Conservation (phyloP, 441 rosid species). For the Erodium texanum region DNA sequence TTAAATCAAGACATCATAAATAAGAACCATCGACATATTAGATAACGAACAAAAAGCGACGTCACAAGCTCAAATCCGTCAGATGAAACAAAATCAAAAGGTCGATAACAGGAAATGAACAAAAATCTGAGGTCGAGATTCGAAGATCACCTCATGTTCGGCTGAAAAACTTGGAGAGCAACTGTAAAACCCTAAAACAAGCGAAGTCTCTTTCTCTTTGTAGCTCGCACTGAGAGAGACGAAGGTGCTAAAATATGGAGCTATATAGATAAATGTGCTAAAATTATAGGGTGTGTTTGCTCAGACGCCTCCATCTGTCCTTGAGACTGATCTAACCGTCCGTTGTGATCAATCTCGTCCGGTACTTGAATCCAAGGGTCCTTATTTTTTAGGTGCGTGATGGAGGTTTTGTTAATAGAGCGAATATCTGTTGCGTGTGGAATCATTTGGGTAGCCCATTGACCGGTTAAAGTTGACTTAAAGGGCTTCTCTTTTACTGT, state of each 20-base stretch:
- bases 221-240: background rate
- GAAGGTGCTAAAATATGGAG: background rate
- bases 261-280: background rate
- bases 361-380: background rate
- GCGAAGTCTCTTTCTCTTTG: background rate
- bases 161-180: background rate
- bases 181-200: conserved; percentile 1
- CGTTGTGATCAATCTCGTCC: background rate
- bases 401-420: background rate
- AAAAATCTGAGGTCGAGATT: background rate
- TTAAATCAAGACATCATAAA: background rate
- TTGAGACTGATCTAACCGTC: background rate
- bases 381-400: background rate
- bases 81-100: background rate
- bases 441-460: background rate
- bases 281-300: background rate
- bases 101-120: background rate
- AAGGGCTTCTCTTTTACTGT: background rate
- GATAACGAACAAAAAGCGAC: background rate
- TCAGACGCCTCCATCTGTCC: background rate
- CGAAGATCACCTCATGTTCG: background rate
- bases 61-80: background rate
- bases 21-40: background rate
- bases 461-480: background rate
- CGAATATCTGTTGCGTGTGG: background rate